phyloP scores from a whole-genome alignment of 257 asterid genomes.

The Fraxinus pennsylvanica region DNA sequence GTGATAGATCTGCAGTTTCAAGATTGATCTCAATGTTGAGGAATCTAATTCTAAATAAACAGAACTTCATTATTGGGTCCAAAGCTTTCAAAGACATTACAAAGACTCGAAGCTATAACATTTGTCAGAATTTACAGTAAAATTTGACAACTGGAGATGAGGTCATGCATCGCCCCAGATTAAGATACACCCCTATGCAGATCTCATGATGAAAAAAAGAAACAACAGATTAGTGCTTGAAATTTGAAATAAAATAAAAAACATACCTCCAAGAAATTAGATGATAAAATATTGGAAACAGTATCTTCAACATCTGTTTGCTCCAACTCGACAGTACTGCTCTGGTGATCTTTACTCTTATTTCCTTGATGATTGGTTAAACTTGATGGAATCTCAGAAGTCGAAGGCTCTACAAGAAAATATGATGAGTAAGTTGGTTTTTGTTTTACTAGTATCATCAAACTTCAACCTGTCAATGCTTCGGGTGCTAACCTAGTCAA shows the following conservation, averaged over 20 bases:
- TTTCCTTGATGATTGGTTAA: conserved; percentile 29
- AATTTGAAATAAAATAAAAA: neutral
- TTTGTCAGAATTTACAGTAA: too few species aligned
- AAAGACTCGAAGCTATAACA: neutral
- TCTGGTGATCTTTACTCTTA: conserved; percentile 26
- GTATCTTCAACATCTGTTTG: conserved; percentile 49
- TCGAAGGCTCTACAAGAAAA: conserved; percentile 61
- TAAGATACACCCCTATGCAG: neutral
- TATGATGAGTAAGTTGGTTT: neutral
- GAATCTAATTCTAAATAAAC: too few species aligned
- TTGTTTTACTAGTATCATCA: conserved; percentile 9
- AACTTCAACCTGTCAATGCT: conserved; percentile 5
- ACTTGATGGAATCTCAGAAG: conserved; percentile 37
- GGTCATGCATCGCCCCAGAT: too few species aligned
- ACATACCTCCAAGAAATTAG: conserved; percentile 67
- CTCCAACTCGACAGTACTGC: conserved; percentile 34
- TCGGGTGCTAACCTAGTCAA: neutral
- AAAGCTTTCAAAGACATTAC: neutral
- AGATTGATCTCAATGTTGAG: neutral
- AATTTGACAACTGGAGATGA: neutral
- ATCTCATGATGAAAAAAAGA: neutral
- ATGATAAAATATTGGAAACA: conserved; percentile 54
- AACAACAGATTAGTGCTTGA: neutral
- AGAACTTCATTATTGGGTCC: neutral
- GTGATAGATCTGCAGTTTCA: neutral